Percentiles rank a stretch among this genome's conserved stretches.
Evolutionary conservation across 2,329 filamentous ascomycete species (phyloP).

Genomic region (Cytospora chrysosperma): DNA sequence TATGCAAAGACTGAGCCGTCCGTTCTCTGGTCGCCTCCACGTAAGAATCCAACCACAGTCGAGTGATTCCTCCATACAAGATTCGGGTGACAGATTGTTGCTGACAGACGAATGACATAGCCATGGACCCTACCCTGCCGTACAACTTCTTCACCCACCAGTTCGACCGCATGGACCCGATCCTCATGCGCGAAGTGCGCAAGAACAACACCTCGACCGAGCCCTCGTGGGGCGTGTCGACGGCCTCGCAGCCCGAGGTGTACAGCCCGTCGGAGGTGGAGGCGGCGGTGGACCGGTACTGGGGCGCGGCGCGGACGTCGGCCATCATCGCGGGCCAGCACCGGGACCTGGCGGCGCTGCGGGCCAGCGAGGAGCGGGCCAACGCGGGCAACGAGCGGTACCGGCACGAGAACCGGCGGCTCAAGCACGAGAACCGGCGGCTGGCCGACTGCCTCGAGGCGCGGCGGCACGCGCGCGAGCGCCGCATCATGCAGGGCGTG

Average conservation of each 20-base stretch:
- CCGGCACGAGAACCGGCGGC: slow-evolving; percentile 6
- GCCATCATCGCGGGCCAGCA: slow-evolving; percentile 13
- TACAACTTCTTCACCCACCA: slow-evolving; percentile 27
- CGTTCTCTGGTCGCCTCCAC: slow-evolving; percentile 19
- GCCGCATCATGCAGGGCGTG: slow-evolving; percentile 16
- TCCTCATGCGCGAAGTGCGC: slow-evolving; percentile 28
- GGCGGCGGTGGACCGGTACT: slow-evolving; percentile 22
- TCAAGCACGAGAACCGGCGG: slow-evolving; percentile 22
- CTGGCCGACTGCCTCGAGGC: slow-evolving; percentile 18
- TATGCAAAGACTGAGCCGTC: slow-evolving; percentile 18
- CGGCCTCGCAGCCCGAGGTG: neutral
- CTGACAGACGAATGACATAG: slow-evolving; percentile 16
- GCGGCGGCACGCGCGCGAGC: slow-evolving; percentile 8
- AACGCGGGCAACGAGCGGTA: slow-evolving; percentile 13
- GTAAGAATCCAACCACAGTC: neutral
- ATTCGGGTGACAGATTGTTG: slow-evolving; percentile 24
- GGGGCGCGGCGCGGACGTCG: slow-evolving; percentile 11
- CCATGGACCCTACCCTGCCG: slow-evolving; percentile 9
- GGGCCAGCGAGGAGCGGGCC: slow-evolving; percentile 8
- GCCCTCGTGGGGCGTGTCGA: slow-evolving; percentile 15
- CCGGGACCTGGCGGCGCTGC: slow-evolving; percentile 7
- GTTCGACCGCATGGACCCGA: slow-evolving; percentile 36
- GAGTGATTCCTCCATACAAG: no score
- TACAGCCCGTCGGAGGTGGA: slow-evolving; percentile 22
- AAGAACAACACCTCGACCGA: slow-evolving; percentile 24